phyloP scores from a whole-genome alignment of 805 yeast species.

The Saccharomycopsis sp. region DNA sequence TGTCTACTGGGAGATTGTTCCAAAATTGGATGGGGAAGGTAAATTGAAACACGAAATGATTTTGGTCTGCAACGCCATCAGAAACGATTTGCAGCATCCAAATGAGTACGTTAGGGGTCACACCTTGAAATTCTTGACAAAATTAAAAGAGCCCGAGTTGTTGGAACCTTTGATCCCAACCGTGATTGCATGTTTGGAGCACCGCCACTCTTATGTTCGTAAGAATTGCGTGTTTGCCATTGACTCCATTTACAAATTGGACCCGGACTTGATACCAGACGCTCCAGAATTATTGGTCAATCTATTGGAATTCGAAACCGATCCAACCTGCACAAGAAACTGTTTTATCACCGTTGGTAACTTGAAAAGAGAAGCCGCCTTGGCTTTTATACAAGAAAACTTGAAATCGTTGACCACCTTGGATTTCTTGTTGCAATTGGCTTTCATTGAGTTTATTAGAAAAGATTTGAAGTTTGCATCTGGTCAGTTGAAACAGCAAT shows the following conservation, averaged over 20 bases:
- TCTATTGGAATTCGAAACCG: conserved; percentile 75
- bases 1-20: conserved; percentile 97
- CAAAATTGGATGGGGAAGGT: conserved; percentile 80
- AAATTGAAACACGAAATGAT: conserved; percentile 97
- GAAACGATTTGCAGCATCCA: conserved; percentile 95
- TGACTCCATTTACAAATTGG: conserved; percentile 67
- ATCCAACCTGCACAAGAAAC: conserved; percentile 89
- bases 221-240: conserved; percentile 94
- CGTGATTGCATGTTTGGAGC: conserved; percentile 83
- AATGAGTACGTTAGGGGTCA: conserved; percentile 95
- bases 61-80: conserved; percentile 94
- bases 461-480: conserved; percentile 55
- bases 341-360: conserved; percentile 84
- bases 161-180: conserved; percentile 93
- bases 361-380: conserved; percentile 77
- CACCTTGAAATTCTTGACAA: conserved; percentile 83
- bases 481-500: conserved; percentile 59
- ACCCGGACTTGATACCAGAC: conserved; percentile 87
- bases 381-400: conserved; percentile 69
- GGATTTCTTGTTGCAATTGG: conserved; percentile 80
- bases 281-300: conserved; percentile 77
- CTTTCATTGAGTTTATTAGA: conserved; percentile 85
- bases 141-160: conserved; percentile 85
- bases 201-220: conserved; percentile 96
- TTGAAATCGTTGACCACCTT: conserved; percentile 48